Base-by-base conservation (phyloP, 1,284 basidiomycete species). In the Lignosus rhinocerotis region DNA sequence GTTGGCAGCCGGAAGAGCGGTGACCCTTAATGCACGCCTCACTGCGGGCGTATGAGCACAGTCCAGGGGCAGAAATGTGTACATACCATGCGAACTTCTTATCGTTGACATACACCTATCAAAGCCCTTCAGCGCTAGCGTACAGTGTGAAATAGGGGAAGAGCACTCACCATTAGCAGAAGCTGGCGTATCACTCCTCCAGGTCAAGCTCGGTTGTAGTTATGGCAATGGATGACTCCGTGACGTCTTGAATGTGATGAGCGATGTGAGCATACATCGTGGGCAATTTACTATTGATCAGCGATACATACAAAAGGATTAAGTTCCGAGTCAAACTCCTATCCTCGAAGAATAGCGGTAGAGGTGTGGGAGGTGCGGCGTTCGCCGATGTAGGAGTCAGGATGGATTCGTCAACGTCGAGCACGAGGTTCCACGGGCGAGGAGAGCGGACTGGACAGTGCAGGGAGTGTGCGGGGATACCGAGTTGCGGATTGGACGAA, bases 21-120 rank as follows among this genome's bases (percentile, higher is more conserved):
- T 92, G 90, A 11, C 90, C 90, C 73, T 92, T 92, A 74, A 92
- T 92, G 75, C 90, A 92, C 44, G 88, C 88, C 73, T 88, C 88
- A 69, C 89, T 91, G 41, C 25, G 8, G 17, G 21, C 39, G 42
- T 14, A 25, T 38, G 21, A 50, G 41, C 31, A 10, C 12, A 33
- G 21, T 19, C 12, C 50, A 16, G 34, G 31, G 10, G 47, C 7
- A 10, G 12, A 47, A 19, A 12, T n/a, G 17, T 16, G 32, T 11
- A 57, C 55, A 9, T 21, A 66, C 64, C 64, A 66, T 21, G 64
- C 64, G 52, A 66, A 66, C 59, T 66, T 66, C 62, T 66, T 66
- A 32, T 66, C 64, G 34, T 64, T 59, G 12, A 66, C 59, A 14
- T 44, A 56, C 3, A 66, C 64, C 64, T 66, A 33, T 38, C 11